A percentile compares a stretch with the other conserved stretches of the same genome.
Conservation (phyloP, 164 flowering plant genomes). For the Tetracentron sinense region DNA sequence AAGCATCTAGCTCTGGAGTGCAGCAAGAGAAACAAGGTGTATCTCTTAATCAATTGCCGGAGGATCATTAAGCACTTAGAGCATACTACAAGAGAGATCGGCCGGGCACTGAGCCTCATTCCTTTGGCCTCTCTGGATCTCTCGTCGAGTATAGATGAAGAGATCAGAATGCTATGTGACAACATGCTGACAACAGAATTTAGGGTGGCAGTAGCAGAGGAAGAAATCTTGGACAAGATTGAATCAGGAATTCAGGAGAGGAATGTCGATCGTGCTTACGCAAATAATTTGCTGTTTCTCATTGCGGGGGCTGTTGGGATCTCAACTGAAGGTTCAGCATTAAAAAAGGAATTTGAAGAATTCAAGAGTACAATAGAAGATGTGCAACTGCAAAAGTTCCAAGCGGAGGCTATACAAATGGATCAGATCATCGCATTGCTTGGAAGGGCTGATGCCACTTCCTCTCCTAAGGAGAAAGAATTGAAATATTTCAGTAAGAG, state of each 20-base stretch:
- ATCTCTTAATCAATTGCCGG: constrained; percentile 55
- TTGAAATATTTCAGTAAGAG: constrained; percentile 43
- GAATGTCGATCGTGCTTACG: constrained; percentile 57
- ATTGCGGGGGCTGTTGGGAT: constrained; percentile 68
- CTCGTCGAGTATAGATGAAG: constrained; percentile 38
- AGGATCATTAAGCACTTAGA: constrained; percentile 37
- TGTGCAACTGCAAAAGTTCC: constrained; percentile 44
- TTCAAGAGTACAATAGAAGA: constrained; percentile 64
- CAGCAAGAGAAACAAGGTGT: constrained; percentile 49
- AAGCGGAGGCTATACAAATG: constrained; percentile 76
- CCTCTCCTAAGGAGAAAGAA: constrained; percentile 52
- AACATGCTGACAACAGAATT: constrained; percentile 51
- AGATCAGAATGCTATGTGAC: constrained; percentile 36
- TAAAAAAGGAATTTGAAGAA: constrained; percentile 59
- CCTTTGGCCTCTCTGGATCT: constrained; percentile 51
- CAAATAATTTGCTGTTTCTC: constrained; percentile 48
- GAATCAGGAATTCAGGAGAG: constrained; percentile 64
- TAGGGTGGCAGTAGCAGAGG: constrained; percentile 50
- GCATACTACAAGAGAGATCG: constrained; percentile 42
- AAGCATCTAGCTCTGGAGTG: constrained; percentile 47
- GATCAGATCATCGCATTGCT: constrained; percentile 75
- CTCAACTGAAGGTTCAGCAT: constrained; percentile 37
- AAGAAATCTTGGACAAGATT: constrained; percentile 56
- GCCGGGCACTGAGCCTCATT: constrained; percentile 49
- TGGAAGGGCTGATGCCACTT: constrained; percentile 63